Conservation (phyloP, 176 grass and related monocot genomes). For the Oryza brachyantha region DNA sequence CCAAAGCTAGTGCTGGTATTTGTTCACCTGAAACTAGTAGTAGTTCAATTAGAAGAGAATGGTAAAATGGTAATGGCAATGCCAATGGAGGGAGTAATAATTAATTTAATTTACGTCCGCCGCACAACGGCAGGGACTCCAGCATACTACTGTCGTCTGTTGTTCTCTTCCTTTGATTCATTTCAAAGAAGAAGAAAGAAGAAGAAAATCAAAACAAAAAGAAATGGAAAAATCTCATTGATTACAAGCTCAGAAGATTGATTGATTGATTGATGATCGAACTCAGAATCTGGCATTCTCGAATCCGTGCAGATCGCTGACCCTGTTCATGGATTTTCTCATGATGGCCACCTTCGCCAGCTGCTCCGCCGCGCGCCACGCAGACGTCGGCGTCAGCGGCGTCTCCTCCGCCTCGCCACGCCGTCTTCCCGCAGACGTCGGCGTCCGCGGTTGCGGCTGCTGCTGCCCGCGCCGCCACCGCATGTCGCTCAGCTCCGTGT, state of each 20-base stretch:
- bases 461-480: conserved; percentile 45
- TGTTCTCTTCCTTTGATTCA: neutral
- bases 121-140: neutral
- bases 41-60: neutral
- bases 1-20: no score
- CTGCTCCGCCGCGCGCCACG: conserved; percentile 96
- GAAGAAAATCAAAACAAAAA: neutral
- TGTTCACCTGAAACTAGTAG: neutral
- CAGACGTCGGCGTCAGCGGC: conserved; percentile 71
- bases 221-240: neutral
- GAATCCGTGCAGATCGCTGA: conserved; percentile 87
- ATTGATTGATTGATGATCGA: no score
- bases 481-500: conserved; percentile 69
- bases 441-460: neutral
- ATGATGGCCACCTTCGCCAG: conserved; percentile 95
- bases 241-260: no score
- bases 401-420: neutral
- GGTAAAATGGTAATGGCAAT: neutral
- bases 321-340: conserved; percentile 88
- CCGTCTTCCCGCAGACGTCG: conserved; percentile 35
- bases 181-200: neutral
- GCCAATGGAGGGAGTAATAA: neutral
- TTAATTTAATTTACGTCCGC: neutral
- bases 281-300: conserved; percentile 92
- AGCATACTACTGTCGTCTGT: neutral